Evolutionary conservation across 2,329 filamentous ascomycete genomes (phyloP).

Genomic region (Beauveria medogensis): DNA sequence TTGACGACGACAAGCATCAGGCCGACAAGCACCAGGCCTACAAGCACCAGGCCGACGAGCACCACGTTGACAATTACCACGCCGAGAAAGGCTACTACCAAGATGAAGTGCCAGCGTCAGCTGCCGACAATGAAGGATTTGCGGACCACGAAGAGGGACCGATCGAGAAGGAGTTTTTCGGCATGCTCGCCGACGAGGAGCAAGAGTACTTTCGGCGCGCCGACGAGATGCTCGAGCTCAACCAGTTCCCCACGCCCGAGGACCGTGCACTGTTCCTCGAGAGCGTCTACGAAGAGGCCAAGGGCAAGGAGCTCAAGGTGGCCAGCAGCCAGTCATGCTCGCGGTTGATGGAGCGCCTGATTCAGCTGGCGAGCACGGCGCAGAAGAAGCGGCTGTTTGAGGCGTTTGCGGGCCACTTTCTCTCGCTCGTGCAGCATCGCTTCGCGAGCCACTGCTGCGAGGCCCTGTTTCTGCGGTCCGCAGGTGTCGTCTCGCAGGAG

Average conservation of each 20-base stretch:
- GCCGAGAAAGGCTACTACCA: not conserved
- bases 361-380: slow-evolving; percentile 65
- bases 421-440: slow-evolving; percentile 84
- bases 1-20: slow-evolving; percentile 13
- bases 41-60: not conserved
- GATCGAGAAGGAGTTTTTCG: slow-evolving; percentile 72
- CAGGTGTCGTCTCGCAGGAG: slow-evolving; percentile 70
- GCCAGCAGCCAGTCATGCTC: slow-evolving; percentile 95
- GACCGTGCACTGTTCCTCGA: slow-evolving; percentile 64
- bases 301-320: slow-evolving; percentile 90
- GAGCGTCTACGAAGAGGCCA: slow-evolving; percentile 78
- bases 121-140: slow-evolving; percentile 7
- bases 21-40: not conserved
- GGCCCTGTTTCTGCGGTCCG: slow-evolving; percentile 77
- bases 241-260: slow-evolving; percentile 74
- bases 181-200: slow-evolving; percentile 85
- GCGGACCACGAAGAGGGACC: slow-evolving; percentile 18
- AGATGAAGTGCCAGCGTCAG: slow-evolving; percentile 12
- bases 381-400: slow-evolving; percentile 85
- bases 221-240: slow-evolving; percentile 81
- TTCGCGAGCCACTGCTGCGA: slow-evolving; percentile 98
- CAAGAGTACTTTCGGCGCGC: slow-evolving; percentile 92
- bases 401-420: slow-evolving; percentile 78
- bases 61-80: slow-evolving; percentile 13
- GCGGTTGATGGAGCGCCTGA: slow-evolving; percentile 82